Evolutionary conservation across 371 early-diverging fungal species (phyloP), one percentile per base, ranked within the genome.

Genomic region (Gilbertella persicaria): DNA sequence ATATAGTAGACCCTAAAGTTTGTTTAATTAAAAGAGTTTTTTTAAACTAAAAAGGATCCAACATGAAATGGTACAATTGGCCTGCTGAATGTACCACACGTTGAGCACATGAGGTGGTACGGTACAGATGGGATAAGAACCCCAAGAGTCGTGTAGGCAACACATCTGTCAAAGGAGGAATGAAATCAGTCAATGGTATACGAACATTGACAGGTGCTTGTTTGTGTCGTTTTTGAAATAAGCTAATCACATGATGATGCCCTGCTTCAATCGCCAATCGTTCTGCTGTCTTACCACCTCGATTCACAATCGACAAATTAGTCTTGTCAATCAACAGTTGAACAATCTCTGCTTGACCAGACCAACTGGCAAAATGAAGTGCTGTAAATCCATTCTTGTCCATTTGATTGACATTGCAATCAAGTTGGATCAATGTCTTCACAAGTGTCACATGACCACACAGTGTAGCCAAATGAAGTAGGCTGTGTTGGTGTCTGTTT

Each of bases 361-460:
- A 67, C 82, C 82, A 81, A 64, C 79, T 76, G 39, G 82, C 79
- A 67, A 75, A 81, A 69, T 81, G 82, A 43, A 81, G 64, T 1
- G 79, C 77, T 17, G 82, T 81, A 47, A 73, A 81, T 2, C 82
- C 82, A 61, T 78, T 77, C 12, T 62, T 57, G 51, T 81, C 82
- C 12, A 61, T 56, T 33, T 62, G 63, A 48, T 78, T 49, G 2
- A 76, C 56, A 50, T 76, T 63, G 39, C 71, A 69, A 3, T 67
- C 72, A 5, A 71, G 28, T 12, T 62, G 53, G 20, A 76, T 58
- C 2, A 81, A 48, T 5, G 60, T 53, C 20, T 50, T 24, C 5
- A 69, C 72, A 14, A 81, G 53, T 17, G 56, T 40, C 28, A 45
- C 58, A 36, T 73, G 72, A 9, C 75, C 78, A 38, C 73, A 67